These are phyloP conservation scores for Micromonas pusilla DNA, from an alignment of 139 green algal species.

Conservation along the genomic window DNA sequence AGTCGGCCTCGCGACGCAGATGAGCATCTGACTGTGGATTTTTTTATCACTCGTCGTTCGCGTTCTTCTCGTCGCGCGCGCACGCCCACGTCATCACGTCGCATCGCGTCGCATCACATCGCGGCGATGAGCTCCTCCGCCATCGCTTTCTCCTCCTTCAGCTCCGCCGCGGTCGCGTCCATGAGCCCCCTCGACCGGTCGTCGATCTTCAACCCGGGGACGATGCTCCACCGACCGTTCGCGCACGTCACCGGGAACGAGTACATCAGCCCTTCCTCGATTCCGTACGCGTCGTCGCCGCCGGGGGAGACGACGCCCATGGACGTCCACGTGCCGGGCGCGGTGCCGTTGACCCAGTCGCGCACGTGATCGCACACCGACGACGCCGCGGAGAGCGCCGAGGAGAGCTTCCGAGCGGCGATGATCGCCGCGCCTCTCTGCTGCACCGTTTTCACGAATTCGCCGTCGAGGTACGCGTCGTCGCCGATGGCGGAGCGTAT, in stretches of 20 bases:
- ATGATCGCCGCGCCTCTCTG: conserved; percentile 90
- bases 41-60: background rate
- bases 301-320: conserved; percentile 85
- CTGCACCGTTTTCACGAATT: conserved; percentile 85
- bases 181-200: conserved; percentile 55
- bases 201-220: conserved; percentile 77
- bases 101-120: no score
- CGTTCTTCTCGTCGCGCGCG: conserved; percentile 5
- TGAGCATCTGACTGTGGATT: background rate
- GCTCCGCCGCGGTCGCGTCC: conserved; percentile 73
- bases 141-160: conserved; percentile 66
- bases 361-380: conserved; percentile 84
- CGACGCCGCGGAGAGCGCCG: conserved; percentile 77
- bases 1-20: background rate
- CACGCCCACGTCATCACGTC: no score
- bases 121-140: conserved; percentile 29
- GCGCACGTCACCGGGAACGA: conserved; percentile 83
- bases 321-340: conserved; percentile 56
- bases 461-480: conserved; percentile 58
- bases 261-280: conserved; percentile 70
- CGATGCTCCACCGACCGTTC: conserved; percentile 79
- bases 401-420: conserved; percentile 74
- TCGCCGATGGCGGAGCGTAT: conserved; percentile 50
- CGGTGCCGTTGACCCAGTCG: conserved; percentile 81
- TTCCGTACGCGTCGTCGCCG: conserved; percentile 49